These are phyloP conservation scores for Parafenestella ontariensis DNA, from an alignment of 2,329 filamentous ascomycete genomes.

Conservation along the genomic window DNA sequence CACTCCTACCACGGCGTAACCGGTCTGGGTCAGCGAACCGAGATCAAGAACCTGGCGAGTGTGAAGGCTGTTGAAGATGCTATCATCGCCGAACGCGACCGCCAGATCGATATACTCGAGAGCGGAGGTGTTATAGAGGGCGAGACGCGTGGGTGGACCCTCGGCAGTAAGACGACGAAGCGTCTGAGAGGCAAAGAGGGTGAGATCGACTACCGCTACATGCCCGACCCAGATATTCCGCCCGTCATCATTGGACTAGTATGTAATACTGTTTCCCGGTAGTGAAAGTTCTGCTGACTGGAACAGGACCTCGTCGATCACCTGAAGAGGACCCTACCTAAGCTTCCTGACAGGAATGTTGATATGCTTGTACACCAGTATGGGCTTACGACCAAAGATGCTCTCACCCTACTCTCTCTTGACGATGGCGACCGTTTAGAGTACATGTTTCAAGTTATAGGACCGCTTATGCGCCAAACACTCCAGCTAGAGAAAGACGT, in stretches of 20 bases:
- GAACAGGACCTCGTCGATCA: conserved; percentile 68
- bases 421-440: conserved; percentile 81
- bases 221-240: conserved; percentile 92
- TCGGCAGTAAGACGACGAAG: conserved; percentile 82
- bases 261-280: background rate
- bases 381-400: conserved; percentile 79
- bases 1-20: conserved; percentile 64
- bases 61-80: conserved; percentile 96
- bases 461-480: conserved; percentile 20
- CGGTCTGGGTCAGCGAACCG: conserved; percentile 82
- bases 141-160: conserved; percentile 92
- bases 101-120: conserved; percentile 83
- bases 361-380: conserved; percentile 68
- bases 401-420: conserved; percentile 76
- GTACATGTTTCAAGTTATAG: conserved; percentile 76
- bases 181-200: conserved; percentile 91
- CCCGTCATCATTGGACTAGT: conserved; percentile 75
- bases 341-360: conserved; percentile 74
- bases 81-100: conserved; percentile 86
- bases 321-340: conserved; percentile 69
- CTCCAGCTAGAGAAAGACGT: conserved; percentile 31
- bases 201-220: conserved; percentile 96
- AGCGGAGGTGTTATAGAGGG: conserved; percentile 76
- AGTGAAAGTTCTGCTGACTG: conserved; percentile 8
- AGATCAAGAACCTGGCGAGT: conserved; percentile 96